Base-by-base conservation (phyloP, 2,329 filamentous ascomycete genomes). In the Hymenoscyphus fraxineus region DNA sequence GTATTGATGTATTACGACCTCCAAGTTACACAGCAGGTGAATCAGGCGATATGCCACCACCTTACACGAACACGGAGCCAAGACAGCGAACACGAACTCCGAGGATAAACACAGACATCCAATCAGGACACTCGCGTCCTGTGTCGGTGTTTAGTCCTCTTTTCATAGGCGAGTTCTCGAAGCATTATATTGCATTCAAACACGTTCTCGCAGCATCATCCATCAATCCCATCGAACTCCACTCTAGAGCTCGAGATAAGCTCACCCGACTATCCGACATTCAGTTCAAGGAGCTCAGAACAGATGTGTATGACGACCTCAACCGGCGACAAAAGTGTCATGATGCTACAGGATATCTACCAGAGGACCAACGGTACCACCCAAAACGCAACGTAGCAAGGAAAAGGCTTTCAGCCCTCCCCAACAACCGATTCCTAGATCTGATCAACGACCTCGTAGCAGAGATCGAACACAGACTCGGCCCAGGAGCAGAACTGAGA, bases 231-330 rank as follows among this genome's bases (percentile, higher is more conserved):
- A 32, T 9, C 4, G 4, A 31, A 16, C 32, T 54, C n/a, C 57
- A 40, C 2, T 55, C 39, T 12, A 19, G 32, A 39, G 58, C 66
- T 13, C 64, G 59, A 35, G 66, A 67, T 7, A 69, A 65, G 54
- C 60, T 71, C 15, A 32, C 51, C 1, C n/a, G 22, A 12, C 54
- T 72, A 6, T 40, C 58, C 13, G 56, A 61, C 12, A 19, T 3
- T 10, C 69, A 69, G 56, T 61, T 72, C 10, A 61, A 65, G 62
- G 65, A 69, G 40, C 62, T 72, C 51, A 59, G 66, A n/a, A 59
- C 56, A 6, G 70, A 72, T 40, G 64, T 67, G 12, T 69, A 68
- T 40, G 66, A 70, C 19, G 70, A 72, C 32, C 31, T 69, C 5
- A 40, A 62, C 5, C 67, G 70, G n/a, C 65, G 70, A 59, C 44